Evolutionary conservation across 495 filamentous ascomycete genomes (phyloP), one percentile per base, ranked within the genome.

Genomic region (Clohesyomyces aquaticus): DNA sequence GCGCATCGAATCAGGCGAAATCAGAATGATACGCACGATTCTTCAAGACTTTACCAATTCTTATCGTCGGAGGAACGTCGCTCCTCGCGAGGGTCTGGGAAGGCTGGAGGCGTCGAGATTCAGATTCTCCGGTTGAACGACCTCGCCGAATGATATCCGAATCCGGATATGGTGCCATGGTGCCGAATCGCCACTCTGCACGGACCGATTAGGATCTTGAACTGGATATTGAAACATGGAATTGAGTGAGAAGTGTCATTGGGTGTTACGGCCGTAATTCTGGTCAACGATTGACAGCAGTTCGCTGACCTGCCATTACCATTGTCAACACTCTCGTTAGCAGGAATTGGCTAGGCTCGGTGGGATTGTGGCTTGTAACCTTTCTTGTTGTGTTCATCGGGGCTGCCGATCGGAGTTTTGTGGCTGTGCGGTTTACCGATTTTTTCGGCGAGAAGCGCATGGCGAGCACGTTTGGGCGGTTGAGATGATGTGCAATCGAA

Each of bases 31-130:
- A 42, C 83, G 95, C 21, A 84, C 83, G 32, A 82, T 96, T 2
- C 81, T 99, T 35, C 95, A 98, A 80, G 86, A 99, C 76, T 99
- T 99, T 72, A 96, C 95, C 6, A 96, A 91, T 69, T 88, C 84
- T 38, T 99, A 98, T 73, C 86, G 94, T 42, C 79, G 95, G 67
- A 82, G 96, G 67, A 96, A 99, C 74, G 89, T 99, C 12, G 93
- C 93, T 21, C 93, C 93, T n/a, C 77, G 93, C 57, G 93, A 96
- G 68, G 93, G 93, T 3, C 80, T 97, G 43, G 93, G 93, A 6
- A 80, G 89, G 65, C 75, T 97, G 42, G 90, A 95, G 76, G 91
- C 91, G 8, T 83, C 86, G 53, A 85, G 90, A 42, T 97, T 97
- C 78, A 87, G 88, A 67, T 97, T 95, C 66, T 65, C 67, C 16